Conservation (phyloP, 306 rosid genomes). For the Dicorynia guianensis region DNA sequence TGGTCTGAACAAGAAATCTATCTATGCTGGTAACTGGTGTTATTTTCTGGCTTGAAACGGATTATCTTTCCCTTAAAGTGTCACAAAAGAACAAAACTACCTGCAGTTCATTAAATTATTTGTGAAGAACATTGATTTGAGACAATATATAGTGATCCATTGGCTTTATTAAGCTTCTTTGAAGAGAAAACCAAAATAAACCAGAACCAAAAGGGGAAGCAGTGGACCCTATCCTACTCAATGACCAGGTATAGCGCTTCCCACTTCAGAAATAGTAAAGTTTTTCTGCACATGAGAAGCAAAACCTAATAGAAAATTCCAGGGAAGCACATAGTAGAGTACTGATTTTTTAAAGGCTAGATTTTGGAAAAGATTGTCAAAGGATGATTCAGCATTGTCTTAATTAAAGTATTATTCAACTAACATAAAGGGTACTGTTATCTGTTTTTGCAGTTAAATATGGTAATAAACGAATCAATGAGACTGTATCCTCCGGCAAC, state of each 20-base stretch:
- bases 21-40: conserved; percentile 18
- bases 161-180: conserved; percentile 1
- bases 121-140: no score
- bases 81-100: conserved; percentile 9
- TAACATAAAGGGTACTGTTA: not conserved
- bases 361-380: conserved; percentile 31
- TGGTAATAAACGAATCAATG: conserved; percentile 93
- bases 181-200: not conserved
- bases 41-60: not conserved
- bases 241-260: conserved; percentile 31
- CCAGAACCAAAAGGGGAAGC: conserved; percentile 31
- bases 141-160: no score
- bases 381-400: conserved; percentile 3
- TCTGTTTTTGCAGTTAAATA: conserved; percentile 66
- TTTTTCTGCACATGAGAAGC: conserved; percentile 15
- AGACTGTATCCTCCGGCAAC: conserved; percentile 95
- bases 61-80: conserved; percentile 33
- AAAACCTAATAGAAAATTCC: conserved; percentile 30
- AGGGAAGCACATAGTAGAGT: not conserved
- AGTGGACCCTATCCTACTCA: conserved; percentile 43
- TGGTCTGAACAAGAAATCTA: conserved; percentile 20
- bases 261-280: conserved; percentile 34
- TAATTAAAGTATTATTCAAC: not conserved
- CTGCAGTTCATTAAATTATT: no score
- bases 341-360: not conserved